Conservation (phyloP, 768 basidiomycete genomes). For the Leccinellum luteum region DNA sequence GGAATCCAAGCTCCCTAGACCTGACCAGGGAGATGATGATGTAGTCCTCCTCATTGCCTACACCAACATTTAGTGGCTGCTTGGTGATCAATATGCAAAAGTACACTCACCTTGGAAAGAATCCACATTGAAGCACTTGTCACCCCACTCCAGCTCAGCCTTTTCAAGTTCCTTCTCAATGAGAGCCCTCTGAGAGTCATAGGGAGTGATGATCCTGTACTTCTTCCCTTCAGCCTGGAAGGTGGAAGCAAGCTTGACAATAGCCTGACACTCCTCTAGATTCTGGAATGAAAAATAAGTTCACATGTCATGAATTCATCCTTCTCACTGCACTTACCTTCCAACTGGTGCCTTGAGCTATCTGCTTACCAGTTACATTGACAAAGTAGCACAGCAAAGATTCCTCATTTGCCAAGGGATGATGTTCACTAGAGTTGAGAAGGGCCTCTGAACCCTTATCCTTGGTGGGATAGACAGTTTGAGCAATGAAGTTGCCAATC, state of each 20-base stretch:
- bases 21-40: constrained; percentile 74
- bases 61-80: not conserved
- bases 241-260: constrained; percentile 54
- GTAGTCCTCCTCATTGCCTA: constrained; percentile 82
- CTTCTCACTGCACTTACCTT: constrained; percentile 27
- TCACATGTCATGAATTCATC: not conserved
- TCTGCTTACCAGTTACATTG: constrained; percentile 47
- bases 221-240: constrained; percentile 48
- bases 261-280: constrained; percentile 49
- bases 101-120: constrained; percentile 67
- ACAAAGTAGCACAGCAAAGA: constrained; percentile 62
- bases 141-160: constrained; percentile 52
- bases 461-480: constrained; percentile 57
- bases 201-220: constrained; percentile 76
- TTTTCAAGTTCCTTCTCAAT: constrained; percentile 57
- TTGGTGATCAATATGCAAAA: not conserved
- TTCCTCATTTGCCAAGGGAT: constrained; percentile 42
- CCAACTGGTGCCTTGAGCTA: constrained; percentile 36
- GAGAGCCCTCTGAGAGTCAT: constrained; percentile 64
- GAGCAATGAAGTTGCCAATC: constrained; percentile 71
- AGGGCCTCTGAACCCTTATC: constrained; percentile 19
- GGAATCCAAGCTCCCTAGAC: constrained; percentile 62
- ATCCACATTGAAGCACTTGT: constrained; percentile 77
- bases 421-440: constrained; percentile 52
- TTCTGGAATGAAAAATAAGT: constrained; percentile 46